A percentile compares a stretch with the other conserved stretches of the same genome.
phyloP scores from a whole-genome alignment of 108 stramenopile genomes.

The Parmales sp. region DNA sequence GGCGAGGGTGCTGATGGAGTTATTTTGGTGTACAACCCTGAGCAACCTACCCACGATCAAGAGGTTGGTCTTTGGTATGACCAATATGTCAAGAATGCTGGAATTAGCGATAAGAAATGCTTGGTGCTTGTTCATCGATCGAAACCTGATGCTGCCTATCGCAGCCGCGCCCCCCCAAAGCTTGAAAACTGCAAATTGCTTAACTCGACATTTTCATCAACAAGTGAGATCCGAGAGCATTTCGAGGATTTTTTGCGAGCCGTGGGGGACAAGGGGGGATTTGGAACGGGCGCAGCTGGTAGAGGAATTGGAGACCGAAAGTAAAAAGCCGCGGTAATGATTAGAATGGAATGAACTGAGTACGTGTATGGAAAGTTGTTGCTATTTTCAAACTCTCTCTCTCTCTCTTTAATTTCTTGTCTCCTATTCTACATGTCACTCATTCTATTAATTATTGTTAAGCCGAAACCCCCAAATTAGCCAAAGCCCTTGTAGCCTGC shows the following conservation, averaged over 20 bases:
- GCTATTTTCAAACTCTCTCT: too few species aligned
- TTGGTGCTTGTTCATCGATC: background rate
- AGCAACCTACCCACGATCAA: background rate
- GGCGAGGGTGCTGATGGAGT: background rate
- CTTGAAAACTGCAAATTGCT: constrained; percentile 6
- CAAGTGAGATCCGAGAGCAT: constrained; percentile 8
- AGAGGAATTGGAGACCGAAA: background rate
- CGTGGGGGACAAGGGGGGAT: background rate
- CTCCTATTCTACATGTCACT: too few species aligned
- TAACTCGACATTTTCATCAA: background rate
- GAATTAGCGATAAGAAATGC: background rate
- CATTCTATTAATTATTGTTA: too few species aligned
- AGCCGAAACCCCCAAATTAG: background rate
- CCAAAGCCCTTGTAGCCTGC: background rate
- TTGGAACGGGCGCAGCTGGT: too few species aligned
- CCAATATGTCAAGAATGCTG: constrained; percentile 9
- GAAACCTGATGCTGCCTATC: background rate
- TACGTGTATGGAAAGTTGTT: too few species aligned
- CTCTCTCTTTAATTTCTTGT: too few species aligned
- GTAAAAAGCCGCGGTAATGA: background rate
- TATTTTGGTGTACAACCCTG: constrained; percentile 9
- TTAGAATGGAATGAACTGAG: too few species aligned
- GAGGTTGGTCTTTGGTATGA: constrained; percentile 13
- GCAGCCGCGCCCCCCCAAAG: background rate
- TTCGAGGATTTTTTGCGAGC: background rate